phyloP scores from a whole-genome alignment of 441 rosid genomes.

The Breynia disticha region DNA sequence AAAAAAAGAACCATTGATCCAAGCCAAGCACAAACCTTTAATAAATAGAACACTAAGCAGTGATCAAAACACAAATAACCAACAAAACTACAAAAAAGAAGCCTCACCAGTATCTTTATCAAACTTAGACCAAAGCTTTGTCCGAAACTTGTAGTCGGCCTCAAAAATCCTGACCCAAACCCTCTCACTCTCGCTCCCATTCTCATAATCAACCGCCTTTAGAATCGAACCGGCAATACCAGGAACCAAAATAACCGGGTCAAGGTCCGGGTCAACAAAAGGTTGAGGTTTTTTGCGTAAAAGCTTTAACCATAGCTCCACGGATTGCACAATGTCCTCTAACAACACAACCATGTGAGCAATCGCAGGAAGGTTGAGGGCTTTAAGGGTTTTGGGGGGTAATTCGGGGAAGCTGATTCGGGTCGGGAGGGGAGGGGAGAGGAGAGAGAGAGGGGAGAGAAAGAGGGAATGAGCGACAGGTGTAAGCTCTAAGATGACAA shows the following conservation, averaged over 20 bases:
- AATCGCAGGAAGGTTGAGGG: conserved; percentile 5
- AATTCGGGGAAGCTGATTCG: no score
- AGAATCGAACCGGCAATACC: conserved; percentile 87
- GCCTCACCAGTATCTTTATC: conserved; percentile 66
- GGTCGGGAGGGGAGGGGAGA: no score
- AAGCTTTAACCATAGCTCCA: conserved; percentile 60
- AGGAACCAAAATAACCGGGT: conserved; percentile 88
- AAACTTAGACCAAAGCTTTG: conserved; percentile 86
- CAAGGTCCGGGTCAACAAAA: conserved; percentile 64
- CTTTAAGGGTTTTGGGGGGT: no score
- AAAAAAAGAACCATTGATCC: no score
- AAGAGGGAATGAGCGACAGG: no score
- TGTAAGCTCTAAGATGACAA: neutral
- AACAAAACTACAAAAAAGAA: neutral
- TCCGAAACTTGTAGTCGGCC: conserved; percentile 65
- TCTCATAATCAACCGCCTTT: conserved; percentile 55
- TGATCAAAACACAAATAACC: neutral
- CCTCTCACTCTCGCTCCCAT: conserved; percentile 44
- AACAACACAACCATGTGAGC: conserved; percentile 44
- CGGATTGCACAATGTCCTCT: conserved; percentile 60
- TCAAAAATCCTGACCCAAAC: conserved; percentile 87
- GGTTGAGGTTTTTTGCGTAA: conserved; percentile 42
- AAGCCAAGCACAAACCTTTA: no score
- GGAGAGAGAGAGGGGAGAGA: no score
- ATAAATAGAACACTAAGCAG: no score